A percentile compares a stretch with the other conserved stretches of the same genome.
Conservation (phyloP, 2,329 filamentous ascomycete species). For the Mycogone perniciosa region DNA sequence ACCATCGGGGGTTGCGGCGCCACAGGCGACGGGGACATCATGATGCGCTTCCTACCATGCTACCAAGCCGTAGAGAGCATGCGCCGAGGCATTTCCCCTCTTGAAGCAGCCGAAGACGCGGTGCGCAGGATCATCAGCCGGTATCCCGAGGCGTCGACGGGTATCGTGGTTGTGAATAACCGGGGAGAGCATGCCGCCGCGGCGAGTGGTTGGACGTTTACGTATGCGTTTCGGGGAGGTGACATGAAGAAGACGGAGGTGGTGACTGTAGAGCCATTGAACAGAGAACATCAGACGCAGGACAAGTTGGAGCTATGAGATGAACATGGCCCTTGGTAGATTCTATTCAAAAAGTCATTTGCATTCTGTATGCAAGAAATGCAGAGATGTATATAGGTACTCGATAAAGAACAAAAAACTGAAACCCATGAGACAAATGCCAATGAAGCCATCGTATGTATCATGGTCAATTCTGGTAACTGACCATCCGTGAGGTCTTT, state of each 20-base stretch:
- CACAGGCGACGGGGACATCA: conserved; percentile 51
- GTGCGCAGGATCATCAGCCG: conserved; percentile 42
- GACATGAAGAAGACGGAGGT: conserved; percentile 41
- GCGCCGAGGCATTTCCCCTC: conserved; percentile 41
- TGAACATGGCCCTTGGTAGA: not conserved
- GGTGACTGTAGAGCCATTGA: conserved; percentile 31
- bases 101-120: conserved; percentile 44
- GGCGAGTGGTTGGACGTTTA: conserved; percentile 49
- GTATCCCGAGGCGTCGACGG: conserved; percentile 41
- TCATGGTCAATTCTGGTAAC: not conserved
- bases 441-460: not conserved
- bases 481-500: not conserved
- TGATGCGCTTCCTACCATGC: conserved; percentile 52
- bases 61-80: conserved; percentile 52
- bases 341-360: not conserved
- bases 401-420: not conserved
- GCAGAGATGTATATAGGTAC: not conserved
- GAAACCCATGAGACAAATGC: not conserved
- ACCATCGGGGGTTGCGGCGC: conserved; percentile 50
- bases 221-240: conserved; percentile 44
- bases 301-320: not conserved
- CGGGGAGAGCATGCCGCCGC: conserved; percentile 45
- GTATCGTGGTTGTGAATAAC: conserved; percentile 45
- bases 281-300: not conserved
- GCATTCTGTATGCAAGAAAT: conserved; percentile 1